These are phyloP conservation scores for Pulveroboletus sp. DNA, from an alignment of 768 basidiomycete genomes.

Conservation along the genomic window DNA sequence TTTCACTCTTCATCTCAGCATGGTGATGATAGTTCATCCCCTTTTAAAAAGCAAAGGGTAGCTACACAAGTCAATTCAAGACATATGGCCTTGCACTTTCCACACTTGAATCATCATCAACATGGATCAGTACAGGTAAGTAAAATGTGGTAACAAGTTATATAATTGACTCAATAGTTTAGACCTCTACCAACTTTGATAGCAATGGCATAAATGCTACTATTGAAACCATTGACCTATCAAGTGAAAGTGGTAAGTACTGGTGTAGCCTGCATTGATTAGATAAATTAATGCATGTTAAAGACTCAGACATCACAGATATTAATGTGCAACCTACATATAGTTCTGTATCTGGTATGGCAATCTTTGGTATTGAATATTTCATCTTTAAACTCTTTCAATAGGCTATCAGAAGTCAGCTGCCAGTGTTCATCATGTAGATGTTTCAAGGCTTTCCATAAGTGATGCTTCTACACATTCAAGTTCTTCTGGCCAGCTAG, in stretches of 20 bases:
- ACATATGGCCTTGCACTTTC: constrained; percentile 4
- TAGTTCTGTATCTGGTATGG: too few species aligned
- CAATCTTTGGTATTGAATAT: too few species aligned
- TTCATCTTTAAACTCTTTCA: too few species aligned
- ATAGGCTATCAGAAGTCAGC: too few species aligned
- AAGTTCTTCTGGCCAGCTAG: not conserved
- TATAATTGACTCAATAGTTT: not conserved
- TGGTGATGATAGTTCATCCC: not conserved
- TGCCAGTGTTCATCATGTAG: not conserved
- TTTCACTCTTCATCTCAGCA: not conserved
- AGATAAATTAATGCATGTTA: too few species aligned
- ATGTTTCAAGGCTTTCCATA: not conserved
- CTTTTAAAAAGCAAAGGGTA: constrained; percentile 4
- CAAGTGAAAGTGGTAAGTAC: too few species aligned
- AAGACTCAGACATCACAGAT: too few species aligned
- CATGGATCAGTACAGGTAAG: constrained; percentile 7
- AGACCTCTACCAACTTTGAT: not conserved
- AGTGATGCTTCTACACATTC: not conserved
- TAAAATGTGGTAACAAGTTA: not conserved
- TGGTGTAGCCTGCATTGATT: too few species aligned
- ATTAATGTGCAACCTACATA: too few species aligned
- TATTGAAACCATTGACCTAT: too few species aligned
- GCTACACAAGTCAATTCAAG: constrained; percentile 21
- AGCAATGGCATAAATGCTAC: too few species aligned
- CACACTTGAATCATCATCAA: not conserved